Conservation (phyloP, 139 green algal species). For the Tetradesmus lagerheimii region DNA sequence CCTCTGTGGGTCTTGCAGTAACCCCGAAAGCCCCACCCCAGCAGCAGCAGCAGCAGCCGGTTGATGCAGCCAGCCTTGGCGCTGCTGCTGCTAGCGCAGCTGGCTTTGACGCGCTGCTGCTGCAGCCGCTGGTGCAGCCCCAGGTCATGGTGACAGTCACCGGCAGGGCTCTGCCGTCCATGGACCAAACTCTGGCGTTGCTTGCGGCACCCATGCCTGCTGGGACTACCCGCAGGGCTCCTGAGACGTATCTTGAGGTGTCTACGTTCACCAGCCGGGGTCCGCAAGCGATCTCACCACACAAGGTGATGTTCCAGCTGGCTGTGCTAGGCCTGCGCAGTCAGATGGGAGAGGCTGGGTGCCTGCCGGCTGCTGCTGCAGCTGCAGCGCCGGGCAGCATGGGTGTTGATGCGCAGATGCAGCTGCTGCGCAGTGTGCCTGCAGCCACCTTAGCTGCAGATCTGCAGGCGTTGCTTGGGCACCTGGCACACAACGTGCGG, state of each 20-base stretch:
- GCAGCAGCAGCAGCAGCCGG: conserved; percentile 3
- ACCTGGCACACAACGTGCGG: conserved; percentile 1
- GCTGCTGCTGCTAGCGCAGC: conserved; percentile 4
- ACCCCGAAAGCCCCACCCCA: not conserved
- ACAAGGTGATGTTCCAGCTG: conserved; percentile 23
- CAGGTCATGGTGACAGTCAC: conserved; percentile 9
- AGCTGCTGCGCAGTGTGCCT: not conserved
- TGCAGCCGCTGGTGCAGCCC: conserved; percentile 5
- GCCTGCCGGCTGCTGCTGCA: not conserved
- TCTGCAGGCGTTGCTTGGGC: conserved; percentile 16
- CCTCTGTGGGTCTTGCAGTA: not conserved
- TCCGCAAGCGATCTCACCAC: not conserved
- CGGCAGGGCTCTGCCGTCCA: not conserved
- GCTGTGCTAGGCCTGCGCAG: not conserved
- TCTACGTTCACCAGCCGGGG: conserved; percentile 16
- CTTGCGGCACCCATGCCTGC: not conserved
- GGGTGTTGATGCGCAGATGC: not conserved
- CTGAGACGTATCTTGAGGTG: conserved; percentile 4
- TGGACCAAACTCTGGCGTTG: conserved; percentile 24
- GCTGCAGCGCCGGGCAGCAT: not conserved
- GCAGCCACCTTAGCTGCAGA: conserved; percentile 7
- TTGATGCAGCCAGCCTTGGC: not conserved
- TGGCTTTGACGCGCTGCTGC: conserved; percentile 6
- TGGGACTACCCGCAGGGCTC: not conserved
- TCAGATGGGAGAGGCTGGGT: not conserved